A percentile compares a stretch with the other conserved stretches of the same genome.
phyloP scores from a whole-genome alignment of 2,329 filamentous ascomycete species.

The Microdochium bolleyi region DNA sequence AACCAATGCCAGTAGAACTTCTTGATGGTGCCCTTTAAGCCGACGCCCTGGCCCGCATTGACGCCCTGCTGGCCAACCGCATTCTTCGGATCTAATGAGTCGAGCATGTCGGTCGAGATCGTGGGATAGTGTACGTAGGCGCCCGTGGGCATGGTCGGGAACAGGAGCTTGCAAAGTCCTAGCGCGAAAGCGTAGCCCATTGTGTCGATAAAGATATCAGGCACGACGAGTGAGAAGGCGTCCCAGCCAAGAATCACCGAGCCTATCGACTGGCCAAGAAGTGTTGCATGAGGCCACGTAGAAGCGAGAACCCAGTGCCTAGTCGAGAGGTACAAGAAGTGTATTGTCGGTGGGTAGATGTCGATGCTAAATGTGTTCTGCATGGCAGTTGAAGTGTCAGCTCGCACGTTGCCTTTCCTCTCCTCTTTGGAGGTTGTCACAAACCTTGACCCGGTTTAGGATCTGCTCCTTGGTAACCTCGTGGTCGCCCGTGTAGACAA shows the following conservation, averaged over 20 bases:
- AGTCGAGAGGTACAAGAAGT: conserved; percentile 86
- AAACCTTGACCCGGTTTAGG: conserved; percentile 65
- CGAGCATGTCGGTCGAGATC: conserved; percentile 96
- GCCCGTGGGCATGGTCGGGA: conserved; percentile 71
- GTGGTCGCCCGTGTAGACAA: conserved; percentile 94
- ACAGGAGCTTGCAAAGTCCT: conserved; percentile 74
- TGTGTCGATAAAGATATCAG: conserved; percentile 92
- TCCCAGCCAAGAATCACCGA: conserved; percentile 85
- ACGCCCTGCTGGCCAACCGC: conserved; percentile 58
- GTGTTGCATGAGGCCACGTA: conserved; percentile 86
- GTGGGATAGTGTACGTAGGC: conserved; percentile 98
- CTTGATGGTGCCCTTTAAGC: conserved; percentile 64
- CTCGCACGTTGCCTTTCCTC: not conserved
- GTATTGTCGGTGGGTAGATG: conserved; percentile 72
- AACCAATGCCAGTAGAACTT: conserved; percentile 81
- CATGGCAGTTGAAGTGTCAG: conserved; percentile 4
- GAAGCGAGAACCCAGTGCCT: conserved; percentile 78
- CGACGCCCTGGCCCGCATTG: conserved; percentile 75
- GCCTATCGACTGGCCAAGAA: conserved; percentile 88
- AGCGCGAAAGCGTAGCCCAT: conserved; percentile 96
- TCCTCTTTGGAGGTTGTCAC: conserved; percentile 3
- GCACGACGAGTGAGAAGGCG: conserved; percentile 83
- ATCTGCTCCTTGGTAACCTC: conserved; percentile 77
- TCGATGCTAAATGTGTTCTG: conserved; percentile 87
- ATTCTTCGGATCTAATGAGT: conserved; percentile 61